Evolutionary conservation across 2,329 filamentous ascomycete species (phyloP), one percentile per base, ranked within the genome.

Genomic region (Trichoderma aggressivum): DNA sequence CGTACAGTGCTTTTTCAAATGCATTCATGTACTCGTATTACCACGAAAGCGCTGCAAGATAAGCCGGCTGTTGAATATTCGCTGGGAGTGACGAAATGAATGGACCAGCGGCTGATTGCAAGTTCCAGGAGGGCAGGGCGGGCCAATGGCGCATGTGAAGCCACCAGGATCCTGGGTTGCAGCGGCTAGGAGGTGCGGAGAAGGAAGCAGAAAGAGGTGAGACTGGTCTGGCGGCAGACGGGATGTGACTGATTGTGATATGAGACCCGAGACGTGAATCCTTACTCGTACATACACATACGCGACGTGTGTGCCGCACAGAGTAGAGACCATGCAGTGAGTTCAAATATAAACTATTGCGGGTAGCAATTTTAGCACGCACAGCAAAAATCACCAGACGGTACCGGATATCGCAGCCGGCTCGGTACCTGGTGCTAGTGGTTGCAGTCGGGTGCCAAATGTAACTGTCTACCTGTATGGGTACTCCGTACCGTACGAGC

Each of bases 81-180:
- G 56, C 36, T 36, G 66, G 39, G 39, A 39, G 70, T 70, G 66
- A 72, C 66, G 66, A 72, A 65, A 68, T 64, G 32, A 64, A 60
- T 68, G 62, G 59, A 28, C 53, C 56, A 60, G 56, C 55, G 70
- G 72, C 63, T 72, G 70, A 71, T 64, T 73, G 70, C 70, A 66
- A 58, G 65, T 55, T 62, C 70, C 70, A 56, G 70, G 63, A 66
- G 61, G 32, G 43, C 53, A 43, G 32, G 47, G 59, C 32, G 61
- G 69, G 69, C 69, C 70, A 71, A 67, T 71, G 58, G 26, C 24
- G 36, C 59, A 6, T 28, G 50, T 30, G 39, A 36, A 59, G 70
- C 32, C 39, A 28, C 47, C 43, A 55, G 56, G 70, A 59, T 43
- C 43, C 63, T 56, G 50, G 50, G 30, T 61, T 32, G 24, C 61